Base-by-base conservation (phyloP, 139 green algal genomes). In the Tetradesmus obliquus region DNA sequence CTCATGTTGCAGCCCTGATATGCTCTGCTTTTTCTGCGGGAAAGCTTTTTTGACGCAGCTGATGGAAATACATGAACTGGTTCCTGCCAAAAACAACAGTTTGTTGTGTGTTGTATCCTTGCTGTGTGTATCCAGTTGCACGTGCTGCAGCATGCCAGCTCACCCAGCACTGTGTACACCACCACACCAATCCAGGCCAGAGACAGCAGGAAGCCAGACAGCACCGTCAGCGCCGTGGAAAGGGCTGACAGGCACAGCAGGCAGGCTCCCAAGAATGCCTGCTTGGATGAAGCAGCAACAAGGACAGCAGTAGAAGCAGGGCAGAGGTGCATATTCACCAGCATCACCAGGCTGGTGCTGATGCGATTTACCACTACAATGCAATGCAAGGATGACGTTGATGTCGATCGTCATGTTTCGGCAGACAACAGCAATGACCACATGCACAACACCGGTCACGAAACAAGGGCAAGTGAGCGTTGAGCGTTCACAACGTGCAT, bases 131-230 rank as follows among this genome's bases (percentile, higher is more conserved):
- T n/a, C 24, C 10, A 60, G 8, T 32, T 8, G 80, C 80, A 85
- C 9, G 32, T n/a, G 20, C 19, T n/a, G 15, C 20, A n/a, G 8
- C 4, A 51, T 85, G 79, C 45, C 10, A n/a, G 22, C 82, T 87
- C 17, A 87, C 82, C 82, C 22, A 71, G 54, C 55, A 87, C n/a
- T 15, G 55, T 72, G 55, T 22, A 87, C 5, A 87, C 55, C 32
- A 71, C 54, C 22, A 87, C 54, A 13, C 82, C 82, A 53, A 87
- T 9, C 82, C 82, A 87, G 3, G 82, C 82, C 54, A 87, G 19
- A 3, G 54, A 71, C 19, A 87, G 55, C 54, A 71, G 20, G 20
- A 74, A 53, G 19, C 54, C 82, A 53, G 6, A 32, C 7, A 87
- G 54, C 1, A 87, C 60, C 15, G 20, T 72, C 20, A 87, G 17